These are phyloP conservation scores for Coleophoma crateriformis DNA, from an alignment of 2,329 filamentous ascomycete species.

Conservation along the genomic window DNA sequence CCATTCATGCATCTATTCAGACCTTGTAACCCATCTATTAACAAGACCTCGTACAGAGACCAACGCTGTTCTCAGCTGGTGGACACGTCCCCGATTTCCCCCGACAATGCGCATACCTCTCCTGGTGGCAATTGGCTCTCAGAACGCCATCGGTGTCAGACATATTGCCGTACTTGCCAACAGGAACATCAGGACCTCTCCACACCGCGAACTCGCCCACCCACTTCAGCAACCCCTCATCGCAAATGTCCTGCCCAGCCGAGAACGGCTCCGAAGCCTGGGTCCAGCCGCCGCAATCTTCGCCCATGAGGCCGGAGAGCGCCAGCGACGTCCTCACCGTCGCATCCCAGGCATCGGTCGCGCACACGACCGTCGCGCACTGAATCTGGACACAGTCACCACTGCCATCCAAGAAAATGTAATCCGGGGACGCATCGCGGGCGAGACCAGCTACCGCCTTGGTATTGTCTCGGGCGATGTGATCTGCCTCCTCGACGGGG, in stretches of 20 bases:
- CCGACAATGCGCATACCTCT: neutral
- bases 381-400: neutral
- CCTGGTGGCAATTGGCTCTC: neutral
- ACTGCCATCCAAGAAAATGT: no score
- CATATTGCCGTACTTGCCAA: no score
- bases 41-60: no score
- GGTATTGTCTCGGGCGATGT: no score
- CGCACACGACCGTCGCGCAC: neutral
- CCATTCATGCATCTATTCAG: no score
- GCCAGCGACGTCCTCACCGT: neutral
- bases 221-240: neutral
- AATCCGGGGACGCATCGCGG: no score
- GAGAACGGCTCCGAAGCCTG: neutral
- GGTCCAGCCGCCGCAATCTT: neutral
- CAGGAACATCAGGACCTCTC: neutral
- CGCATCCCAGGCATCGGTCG: neutral
- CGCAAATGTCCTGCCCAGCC: neutral
- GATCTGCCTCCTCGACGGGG: no score
- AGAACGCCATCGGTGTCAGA: neutral
- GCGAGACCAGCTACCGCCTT: no score
- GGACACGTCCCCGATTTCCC: neutral
- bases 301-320: neutral
- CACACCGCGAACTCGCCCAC: neutral
- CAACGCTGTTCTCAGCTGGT: no score
- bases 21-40: no score